phyloP scores from a whole-genome alignment of 805 yeast species.

The Teunomyces kruisii region DNA sequence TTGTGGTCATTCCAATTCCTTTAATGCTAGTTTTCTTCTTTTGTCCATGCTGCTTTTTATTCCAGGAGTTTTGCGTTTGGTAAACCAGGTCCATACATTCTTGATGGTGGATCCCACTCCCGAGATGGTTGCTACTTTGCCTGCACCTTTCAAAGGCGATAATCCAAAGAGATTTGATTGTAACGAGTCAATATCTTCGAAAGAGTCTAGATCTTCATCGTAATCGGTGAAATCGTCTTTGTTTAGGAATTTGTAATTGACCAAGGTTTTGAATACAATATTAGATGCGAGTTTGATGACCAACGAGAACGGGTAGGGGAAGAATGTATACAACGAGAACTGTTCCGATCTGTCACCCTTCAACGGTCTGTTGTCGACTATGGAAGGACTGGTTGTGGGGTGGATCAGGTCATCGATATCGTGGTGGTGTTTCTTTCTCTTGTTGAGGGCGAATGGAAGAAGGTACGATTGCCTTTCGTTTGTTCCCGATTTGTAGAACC shows the following conservation, averaged over 20 bases:
- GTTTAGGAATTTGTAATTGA: constrained; percentile 22
- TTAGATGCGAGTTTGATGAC: constrained; percentile 19
- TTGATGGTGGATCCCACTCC: constrained; percentile 23
- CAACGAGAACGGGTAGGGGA: constrained; percentile 39
- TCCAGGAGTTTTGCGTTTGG: constrained; percentile 8
- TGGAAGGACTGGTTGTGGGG: constrained; percentile 4
- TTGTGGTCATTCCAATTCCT: constrained; percentile 31
- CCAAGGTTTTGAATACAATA: constrained; percentile 19
- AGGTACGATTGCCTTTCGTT: constrained; percentile 45
- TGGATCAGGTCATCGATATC: background rate
- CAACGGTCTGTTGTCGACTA: constrained; percentile 9
- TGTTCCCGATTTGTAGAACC: constrained; percentile 41
- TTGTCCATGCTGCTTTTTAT: constrained; percentile 35
- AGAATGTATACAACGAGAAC: constrained; percentile 39
- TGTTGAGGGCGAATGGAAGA: constrained; percentile 31
- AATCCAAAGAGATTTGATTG: constrained; percentile 39
- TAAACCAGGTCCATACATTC: constrained; percentile 25
- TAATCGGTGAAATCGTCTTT: constrained; percentile 18
- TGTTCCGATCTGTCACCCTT: constrained; percentile 29
- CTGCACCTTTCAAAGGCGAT: constrained; percentile 43
- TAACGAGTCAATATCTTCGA: constrained; percentile 31
- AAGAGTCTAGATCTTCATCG: constrained; percentile 20
- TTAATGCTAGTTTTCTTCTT: constrained; percentile 41
- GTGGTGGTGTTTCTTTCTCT: constrained; percentile 11
- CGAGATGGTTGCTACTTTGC: constrained; percentile 31